Base-by-base conservation (phyloP, 257 asterid species). In the Oldenlandia corymbosa region DNA sequence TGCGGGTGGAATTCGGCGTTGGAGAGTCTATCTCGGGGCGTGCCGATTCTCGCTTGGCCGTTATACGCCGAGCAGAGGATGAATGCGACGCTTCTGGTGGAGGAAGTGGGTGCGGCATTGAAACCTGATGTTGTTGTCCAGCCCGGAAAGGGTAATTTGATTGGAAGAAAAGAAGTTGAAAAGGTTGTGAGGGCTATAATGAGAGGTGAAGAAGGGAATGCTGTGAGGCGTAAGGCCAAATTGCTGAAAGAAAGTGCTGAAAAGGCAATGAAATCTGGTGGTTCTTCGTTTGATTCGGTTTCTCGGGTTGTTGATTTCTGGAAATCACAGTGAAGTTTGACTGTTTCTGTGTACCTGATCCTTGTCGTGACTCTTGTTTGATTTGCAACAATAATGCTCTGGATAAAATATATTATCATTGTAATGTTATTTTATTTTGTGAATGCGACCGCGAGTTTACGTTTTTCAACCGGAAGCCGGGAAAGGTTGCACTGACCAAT, bases 11-110 rank as follows among this genome's bases (percentile, higher is more conserved):
- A 83, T 32, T 83, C 86, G 0, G 41, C 48, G 1, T n/a, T 83
- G 55, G 86, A 83, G 64, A 73, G 86, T n/a, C 0, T 83, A 2
- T 62, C 23, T 2, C 64, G 74, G 0, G 84, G 86, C 0, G 81
- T 83, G 20, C 86, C 89, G 1, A 73, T 83, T 3, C 68, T 80
- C n/a, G 86, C 81, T 2, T 80, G 86, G 89, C 89, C 84, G 0
- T 75, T 83, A 12, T 80, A 68, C 20, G 86, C 83, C 0, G 86
- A 83, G 69, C 84, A 83, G 27, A 78, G 51, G 62, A 78, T 78
- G 89, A 80, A 83, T 8, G 75, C 86, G 1, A 26, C 79, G 8
- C 3, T 73, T 52, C 68, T 83, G 5, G 66, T 28, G 20, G 83
- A 78, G 79, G 84, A 75, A 14, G 50, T 68, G 0, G 82, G 78